Evolutionary conservation across 768 basidiomycete genomes (phyloP).

Genomic region (Lentinula detonsa): DNA sequence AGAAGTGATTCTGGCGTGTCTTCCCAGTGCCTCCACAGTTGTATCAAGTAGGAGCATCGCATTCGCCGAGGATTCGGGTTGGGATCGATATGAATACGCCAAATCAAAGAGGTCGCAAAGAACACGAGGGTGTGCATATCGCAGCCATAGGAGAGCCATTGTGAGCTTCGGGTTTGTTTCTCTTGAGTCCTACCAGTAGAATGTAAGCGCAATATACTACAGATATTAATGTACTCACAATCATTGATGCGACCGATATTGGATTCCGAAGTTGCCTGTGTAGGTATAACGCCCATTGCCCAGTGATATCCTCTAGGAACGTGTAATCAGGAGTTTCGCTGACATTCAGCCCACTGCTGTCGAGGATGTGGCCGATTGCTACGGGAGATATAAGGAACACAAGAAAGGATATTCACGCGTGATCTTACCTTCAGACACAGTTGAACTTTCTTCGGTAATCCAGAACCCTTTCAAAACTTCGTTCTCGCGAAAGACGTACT

Average conservation of each 20-base stretch:
- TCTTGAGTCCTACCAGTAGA: background rate
- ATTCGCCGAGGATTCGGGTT: background rate
- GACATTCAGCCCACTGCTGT: background rate
- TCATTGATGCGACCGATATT: background rate
- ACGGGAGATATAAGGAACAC: background rate
- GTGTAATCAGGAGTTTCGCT: background rate
- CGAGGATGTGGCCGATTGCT: background rate
- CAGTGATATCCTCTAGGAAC: background rate
- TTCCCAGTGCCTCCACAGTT: background rate
- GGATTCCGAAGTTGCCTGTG: background rate
- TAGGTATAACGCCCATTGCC: background rate
- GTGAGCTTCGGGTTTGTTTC: constrained; percentile 13
- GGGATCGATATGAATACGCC: constrained; percentile 11
- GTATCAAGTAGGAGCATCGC: background rate
- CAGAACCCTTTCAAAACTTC: background rate
- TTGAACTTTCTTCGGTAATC: background rate
- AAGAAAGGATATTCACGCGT: no score
- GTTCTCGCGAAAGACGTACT: background rate
- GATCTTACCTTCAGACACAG: background rate
- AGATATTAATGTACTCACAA: background rate
- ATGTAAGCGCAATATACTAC: background rate
- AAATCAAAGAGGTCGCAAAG: constrained; percentile 40
- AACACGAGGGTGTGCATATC: constrained; percentile 38
- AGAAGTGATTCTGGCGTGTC: background rate
- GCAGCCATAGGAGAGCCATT: constrained; percentile 45